Evolutionary conservation across 352 stramenopile species (phyloP), one percentile per base, ranked within the genome.

Genomic region (Pythium volutum): DNA sequence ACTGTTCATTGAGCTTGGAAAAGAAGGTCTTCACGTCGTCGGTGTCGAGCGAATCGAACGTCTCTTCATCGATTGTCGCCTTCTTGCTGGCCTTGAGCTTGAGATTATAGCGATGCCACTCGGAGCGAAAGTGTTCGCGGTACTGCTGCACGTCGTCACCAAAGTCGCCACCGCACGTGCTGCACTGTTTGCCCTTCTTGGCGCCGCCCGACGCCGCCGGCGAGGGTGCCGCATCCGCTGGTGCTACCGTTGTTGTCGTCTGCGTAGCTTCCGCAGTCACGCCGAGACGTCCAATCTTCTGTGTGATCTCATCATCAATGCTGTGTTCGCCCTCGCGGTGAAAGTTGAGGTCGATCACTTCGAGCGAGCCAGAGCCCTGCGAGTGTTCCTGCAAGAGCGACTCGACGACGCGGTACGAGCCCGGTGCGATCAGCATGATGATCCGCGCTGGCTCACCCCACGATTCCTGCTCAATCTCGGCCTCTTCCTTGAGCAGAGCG

Each of bases 31-130:
- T 76, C 14, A 95, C 61, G 16, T 91, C 79, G 7, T 84, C 76
- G 3, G 60, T 25, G 46, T 84, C 72, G 16, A 93, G 68, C 14
- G 68, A 54, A 8, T 76, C 61, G 56, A 93, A 95, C 12, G 79
- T 73, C 22, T 69, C 75, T 66, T 91, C 76, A 49, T 71, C 81
- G 55, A 98, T 83, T 22, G 90, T 60, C 6, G 76, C 51, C 54
- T 80, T 69, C 56, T 91, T 94, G 59, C 94, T 96, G 46, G 97
- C 74, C 70, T 99, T 99, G 34, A 97, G 72, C 67, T 98, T 98
- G 39, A 98, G 86, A 75, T 99, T 99, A 79, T 98, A 98, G 36
- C 93, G 85, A 70, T 98, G 95, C 93, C 95, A 98, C 63, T 98
- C 94, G 39, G 84, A 96, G 27, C 91, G 89, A 73, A 98, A 99